Evolutionary conservation across 352 stramenopile species (phyloP).

Genomic region (Thalassiosira mediterranea): DNA sequence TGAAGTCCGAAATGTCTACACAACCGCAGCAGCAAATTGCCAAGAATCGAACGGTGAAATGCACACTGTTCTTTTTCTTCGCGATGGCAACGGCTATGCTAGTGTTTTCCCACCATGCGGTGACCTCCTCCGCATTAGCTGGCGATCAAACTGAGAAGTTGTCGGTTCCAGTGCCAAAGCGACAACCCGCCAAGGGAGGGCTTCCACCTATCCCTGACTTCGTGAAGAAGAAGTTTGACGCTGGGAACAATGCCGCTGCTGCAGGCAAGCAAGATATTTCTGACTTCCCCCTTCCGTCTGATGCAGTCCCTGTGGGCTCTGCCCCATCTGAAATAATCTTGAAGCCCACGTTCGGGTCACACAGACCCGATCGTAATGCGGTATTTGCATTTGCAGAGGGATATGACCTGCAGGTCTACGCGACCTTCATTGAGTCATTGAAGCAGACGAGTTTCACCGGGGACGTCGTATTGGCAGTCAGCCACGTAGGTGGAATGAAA

Average conservation of each 20-base stretch:
- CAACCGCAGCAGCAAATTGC: too few relatives aligned
- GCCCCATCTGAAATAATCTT: conserved; percentile 37
- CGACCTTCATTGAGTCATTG: conserved; percentile 70
- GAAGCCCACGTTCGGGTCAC: conserved; percentile 59
- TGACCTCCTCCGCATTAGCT: too few relatives aligned
- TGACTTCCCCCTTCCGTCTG: conserved; percentile 15
- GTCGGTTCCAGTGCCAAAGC: conserved; percentile 1
- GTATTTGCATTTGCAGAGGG: conserved; percentile 74
- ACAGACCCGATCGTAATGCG: conserved; percentile 61
- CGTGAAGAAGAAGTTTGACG: conserved; percentile 15
- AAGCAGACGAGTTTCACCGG: conserved; percentile 59
- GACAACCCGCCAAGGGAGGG: conserved; percentile 18
- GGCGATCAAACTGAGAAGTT: too few relatives aligned
- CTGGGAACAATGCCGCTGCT: not conserved
- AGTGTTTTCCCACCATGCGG: too few relatives aligned
- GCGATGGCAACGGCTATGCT: too few relatives aligned
- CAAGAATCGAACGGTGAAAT: too few relatives aligned
- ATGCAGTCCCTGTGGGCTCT: conserved; percentile 6
- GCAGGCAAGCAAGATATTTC: not conserved
- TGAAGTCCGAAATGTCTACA: too few relatives aligned
- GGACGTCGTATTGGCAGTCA: conserved; percentile 71
- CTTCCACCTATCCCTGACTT: conserved; percentile 22
- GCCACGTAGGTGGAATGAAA: conserved; percentile 33
- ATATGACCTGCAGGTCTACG: conserved; percentile 62
- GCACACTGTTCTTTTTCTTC: too few relatives aligned